phyloP scores from a whole-genome alignment of 805 yeast species.

The Hanseniaspora thailandica region DNA sequence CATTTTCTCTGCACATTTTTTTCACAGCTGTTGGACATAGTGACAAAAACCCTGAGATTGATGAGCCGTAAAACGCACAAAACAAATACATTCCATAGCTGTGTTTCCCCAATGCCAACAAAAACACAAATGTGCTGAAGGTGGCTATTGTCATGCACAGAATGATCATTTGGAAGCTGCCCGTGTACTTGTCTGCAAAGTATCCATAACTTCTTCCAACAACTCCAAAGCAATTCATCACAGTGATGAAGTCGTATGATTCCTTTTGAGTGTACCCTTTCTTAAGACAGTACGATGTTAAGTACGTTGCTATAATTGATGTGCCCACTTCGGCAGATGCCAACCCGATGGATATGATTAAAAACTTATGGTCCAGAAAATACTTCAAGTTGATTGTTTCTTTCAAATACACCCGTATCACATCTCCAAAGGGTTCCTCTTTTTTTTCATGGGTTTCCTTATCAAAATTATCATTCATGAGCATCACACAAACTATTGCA shows the following conservation, averaged over 20 bases:
- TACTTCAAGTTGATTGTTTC: slow-evolving; percentile 27
- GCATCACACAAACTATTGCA: neutral
- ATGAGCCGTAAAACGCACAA: slow-evolving; percentile 45
- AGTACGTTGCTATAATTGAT: slow-evolving; percentile 34
- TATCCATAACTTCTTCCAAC: slow-evolving; percentile 49
- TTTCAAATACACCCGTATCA: slow-evolving; percentile 15
- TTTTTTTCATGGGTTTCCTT: slow-evolving; percentile 30
- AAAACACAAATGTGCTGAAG: slow-evolving; percentile 40
- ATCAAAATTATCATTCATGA: slow-evolving; percentile 8
- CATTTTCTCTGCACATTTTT: slow-evolving; percentile 47
- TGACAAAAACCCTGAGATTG: slow-evolving; percentile 50
- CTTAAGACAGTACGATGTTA: slow-evolving; percentile 38
- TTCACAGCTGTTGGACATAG: slow-evolving; percentile 62
- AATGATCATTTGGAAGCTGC: slow-evolving; percentile 47
- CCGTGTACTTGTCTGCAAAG: slow-evolving; percentile 40
- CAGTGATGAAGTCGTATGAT: slow-evolving; percentile 34
- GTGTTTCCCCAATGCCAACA: slow-evolving; percentile 53
- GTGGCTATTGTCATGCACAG: slow-evolving; percentile 37
- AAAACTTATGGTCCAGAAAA: slow-evolving; percentile 35
- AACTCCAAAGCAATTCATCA: slow-evolving; percentile 36
- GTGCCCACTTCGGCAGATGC: slow-evolving; percentile 35
- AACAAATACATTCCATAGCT: slow-evolving; percentile 39
- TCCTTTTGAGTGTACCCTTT: slow-evolving; percentile 31
- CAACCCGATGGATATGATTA: slow-evolving; percentile 32
- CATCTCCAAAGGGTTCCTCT: slow-evolving; percentile 36